A percentile compares a stretch with the other conserved stretches of the same genome.
phyloP scores from a whole-genome alignment of 352 stramenopile species.

The Globisporangium cederbergense region DNA sequence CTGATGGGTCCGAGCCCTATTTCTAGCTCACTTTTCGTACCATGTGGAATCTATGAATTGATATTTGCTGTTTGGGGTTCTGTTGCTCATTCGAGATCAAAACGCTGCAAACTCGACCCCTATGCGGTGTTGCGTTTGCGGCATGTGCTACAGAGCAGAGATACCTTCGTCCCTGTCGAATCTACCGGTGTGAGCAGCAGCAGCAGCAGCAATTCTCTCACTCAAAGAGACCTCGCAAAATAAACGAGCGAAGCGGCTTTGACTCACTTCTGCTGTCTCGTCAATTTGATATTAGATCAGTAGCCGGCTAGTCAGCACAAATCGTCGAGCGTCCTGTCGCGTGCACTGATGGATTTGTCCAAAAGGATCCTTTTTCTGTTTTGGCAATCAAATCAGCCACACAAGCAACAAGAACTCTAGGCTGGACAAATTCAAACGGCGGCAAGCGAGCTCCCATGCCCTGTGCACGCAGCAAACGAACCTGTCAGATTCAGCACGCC shows the following conservation, averaged over 20 bases:
- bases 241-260: not conserved
- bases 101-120: not conserved
- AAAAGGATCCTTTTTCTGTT: not conserved
- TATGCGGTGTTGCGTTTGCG: too few species aligned
- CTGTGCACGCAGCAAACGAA: not conserved
- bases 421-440: not conserved
- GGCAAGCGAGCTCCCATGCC: not conserved
- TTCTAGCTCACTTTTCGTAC: not conserved
- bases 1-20: not conserved
- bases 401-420: not conserved
- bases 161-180: not conserved
- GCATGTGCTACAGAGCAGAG: not conserved
- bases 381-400: not conserved
- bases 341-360: constrained; percentile 5
- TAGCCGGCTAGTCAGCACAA: not conserved
- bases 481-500: too few species aligned
- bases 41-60: not conserved
- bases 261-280: not conserved
- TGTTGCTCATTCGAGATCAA: not conserved
- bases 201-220: not conserved
- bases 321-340: not conserved
- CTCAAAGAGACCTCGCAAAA: not conserved
- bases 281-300: not conserved
- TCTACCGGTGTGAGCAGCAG: not conserved
- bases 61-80: not conserved